A percentile compares a stretch with the other conserved stretches of the same genome.
phyloP scores from a whole-genome alignment of 371 early-diverging fungal genomes.

The Funneliformis caledonium region DNA sequence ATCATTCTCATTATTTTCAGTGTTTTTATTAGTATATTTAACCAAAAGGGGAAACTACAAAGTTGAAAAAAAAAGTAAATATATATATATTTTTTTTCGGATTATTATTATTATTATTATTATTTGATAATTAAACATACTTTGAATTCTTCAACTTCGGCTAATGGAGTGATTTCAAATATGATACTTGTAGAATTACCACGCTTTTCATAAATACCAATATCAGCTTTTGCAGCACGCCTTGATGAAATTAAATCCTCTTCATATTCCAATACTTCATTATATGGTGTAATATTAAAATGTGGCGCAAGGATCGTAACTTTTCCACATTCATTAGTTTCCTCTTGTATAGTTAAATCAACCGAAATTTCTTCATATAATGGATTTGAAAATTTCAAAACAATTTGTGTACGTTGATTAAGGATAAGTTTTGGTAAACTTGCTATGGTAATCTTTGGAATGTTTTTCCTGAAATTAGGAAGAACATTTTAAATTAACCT shows the following conservation, averaged over 20 bases:
- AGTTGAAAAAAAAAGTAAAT: neutral
- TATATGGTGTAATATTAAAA: slow-evolving; percentile 77
- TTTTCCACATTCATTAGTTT: slow-evolving; percentile 35
- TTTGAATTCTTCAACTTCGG: slow-evolving; percentile 54
- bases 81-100: neutral
- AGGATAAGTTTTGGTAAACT: slow-evolving; percentile 62
- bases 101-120: no score
- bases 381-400: slow-evolving; percentile 87
- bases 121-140: slow-evolving; percentile 44
- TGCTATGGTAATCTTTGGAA: slow-evolving; percentile 79
- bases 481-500: neutral
- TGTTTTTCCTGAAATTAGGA: slow-evolving; percentile 59
- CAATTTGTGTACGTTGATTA: slow-evolving; percentile 58
- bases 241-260: slow-evolving; percentile 48
- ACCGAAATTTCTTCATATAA: slow-evolving; percentile 74
- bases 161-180: slow-evolving; percentile 61
- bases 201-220: slow-evolving; percentile 60
- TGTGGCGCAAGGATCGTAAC: slow-evolving; percentile 69
- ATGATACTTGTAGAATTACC: slow-evolving; percentile 66
- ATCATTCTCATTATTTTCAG: slow-evolving; percentile 33
- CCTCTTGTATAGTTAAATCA: slow-evolving; percentile 57
- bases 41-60: slow-evolving; percentile 71
- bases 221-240: slow-evolving; percentile 39
- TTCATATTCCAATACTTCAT: slow-evolving; percentile 86
- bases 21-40: slow-evolving; percentile 58